These are phyloP conservation scores for Cryptococcus hybrid DNA, from an alignment of 1,284 basidiomycete species.

Conservation along the genomic window DNA sequence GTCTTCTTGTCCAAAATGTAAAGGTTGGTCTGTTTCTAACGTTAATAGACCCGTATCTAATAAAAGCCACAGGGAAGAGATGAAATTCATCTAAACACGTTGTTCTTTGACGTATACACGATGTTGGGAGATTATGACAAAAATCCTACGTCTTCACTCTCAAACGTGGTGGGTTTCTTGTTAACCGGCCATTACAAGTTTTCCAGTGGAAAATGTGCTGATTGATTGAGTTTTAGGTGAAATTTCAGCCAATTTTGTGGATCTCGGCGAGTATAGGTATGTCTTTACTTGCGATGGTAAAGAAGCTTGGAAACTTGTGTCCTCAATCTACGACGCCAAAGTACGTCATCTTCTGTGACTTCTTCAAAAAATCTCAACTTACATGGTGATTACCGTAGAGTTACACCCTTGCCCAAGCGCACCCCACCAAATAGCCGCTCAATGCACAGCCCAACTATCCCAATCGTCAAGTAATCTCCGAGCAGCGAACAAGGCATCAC, in stretches of 20 bases:
- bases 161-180: constrained; percentile 55
- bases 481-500: no score
- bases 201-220: no score
- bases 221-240: constrained; percentile 42
- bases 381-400: constrained; percentile 1
- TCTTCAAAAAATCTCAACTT: neutral
- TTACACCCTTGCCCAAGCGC: constrained; percentile 6
- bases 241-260: constrained; percentile 76
- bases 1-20: constrained; percentile 83
- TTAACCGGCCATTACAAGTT: no score
- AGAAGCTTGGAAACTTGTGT: constrained; percentile 34
- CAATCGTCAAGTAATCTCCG: no score
- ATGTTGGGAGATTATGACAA: constrained; percentile 67
- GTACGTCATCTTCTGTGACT: constrained; percentile 13
- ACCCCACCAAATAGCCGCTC: constrained; percentile 4
- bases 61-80: constrained; percentile 67
- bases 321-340: constrained; percentile 36
- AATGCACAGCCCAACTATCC: constrained; percentile 2
- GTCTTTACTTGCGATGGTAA: constrained; percentile 67
- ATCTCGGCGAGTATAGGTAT: constrained; percentile 78
- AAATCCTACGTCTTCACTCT: constrained; percentile 73
- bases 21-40: constrained; percentile 56
- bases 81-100: constrained; percentile 54
- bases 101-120: constrained; percentile 78
- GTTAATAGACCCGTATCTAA: neutral